A percentile compares a stretch with the other conserved stretches of the same genome.
phyloP scores from a whole-genome alignment of 495 filamentous ascomycete genomes.

The Neurospora sp. region DNA sequence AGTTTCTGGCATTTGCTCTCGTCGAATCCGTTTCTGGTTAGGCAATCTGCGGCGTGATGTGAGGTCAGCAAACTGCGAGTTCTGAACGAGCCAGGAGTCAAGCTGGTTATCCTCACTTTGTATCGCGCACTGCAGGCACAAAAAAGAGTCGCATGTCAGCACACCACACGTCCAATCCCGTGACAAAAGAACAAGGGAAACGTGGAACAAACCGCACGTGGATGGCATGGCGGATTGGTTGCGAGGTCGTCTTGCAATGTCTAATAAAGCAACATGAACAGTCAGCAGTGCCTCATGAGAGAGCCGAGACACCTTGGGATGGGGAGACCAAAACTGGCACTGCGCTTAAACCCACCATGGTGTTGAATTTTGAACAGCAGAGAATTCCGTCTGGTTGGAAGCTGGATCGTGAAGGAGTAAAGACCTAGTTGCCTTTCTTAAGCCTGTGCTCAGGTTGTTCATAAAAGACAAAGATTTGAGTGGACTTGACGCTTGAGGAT shows the following conservation, averaged over 20 bases:
- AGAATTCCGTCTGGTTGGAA: background rate
- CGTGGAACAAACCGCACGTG: conserved; percentile 63
- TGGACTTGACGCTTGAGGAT: background rate
- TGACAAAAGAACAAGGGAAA: background rate
- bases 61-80: conserved; percentile 6
- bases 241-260: conserved; percentile 58
- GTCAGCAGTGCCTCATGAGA: background rate
- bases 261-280: conserved; percentile 4
- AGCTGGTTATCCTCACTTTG: conserved; percentile 47
- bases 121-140: conserved; percentile 61
- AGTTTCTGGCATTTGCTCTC: conserved; percentile 74
- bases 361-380: background rate
- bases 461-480: background rate
- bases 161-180: background rate
- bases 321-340: background rate
- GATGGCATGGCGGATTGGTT: conserved; percentile 75
- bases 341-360: conserved; percentile 6
- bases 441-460: background rate
- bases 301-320: background rate
- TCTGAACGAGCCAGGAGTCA: conserved; percentile 2
- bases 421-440: background rate
- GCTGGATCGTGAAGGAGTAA: background rate
- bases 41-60: conserved; percentile 49
- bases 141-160: conserved; percentile 1
- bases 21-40: conserved; percentile 75